Evolutionary conservation across 2,329 filamentous ascomycete genomes (phyloP), one percentile per base, ranked within the genome.

Genomic region (Chrysosphaeria jannelii): DNA sequence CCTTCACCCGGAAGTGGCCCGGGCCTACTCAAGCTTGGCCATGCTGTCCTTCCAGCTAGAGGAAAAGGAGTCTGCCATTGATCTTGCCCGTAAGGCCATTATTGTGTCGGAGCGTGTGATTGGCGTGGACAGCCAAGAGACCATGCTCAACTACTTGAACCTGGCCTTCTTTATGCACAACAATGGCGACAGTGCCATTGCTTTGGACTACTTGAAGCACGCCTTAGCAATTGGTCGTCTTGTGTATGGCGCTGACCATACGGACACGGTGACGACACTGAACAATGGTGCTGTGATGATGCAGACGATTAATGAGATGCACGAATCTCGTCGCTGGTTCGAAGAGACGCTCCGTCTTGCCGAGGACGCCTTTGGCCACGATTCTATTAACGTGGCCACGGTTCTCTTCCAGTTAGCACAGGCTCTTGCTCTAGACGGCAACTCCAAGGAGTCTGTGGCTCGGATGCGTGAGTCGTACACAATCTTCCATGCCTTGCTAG

Each of bases 201-300:
- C 81, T n/a, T 52, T 97, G 26, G 56, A 61, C 8, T 91, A 89
- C 41, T 70, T 88, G 32, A 75, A 74, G 41, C 85, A 97, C 42
- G 85, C 85, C 5, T 59, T 97, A 33, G 68, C 85, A 40, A 54
- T 97, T 30, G 93, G 81, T 81, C 91, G 90, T 52, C 61, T 93
- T 36, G 81, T 93, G 36, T 97, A 91, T 40, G 85, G 85, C 15
- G 53, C 69, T 14, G 71, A 76, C 36, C 85, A 97, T 46, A 85
- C 85, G 3, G 85, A 97, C 47, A 89, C 78, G 6, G 91, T 97
- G 46, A 97, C 88, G 6, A 93, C 85, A 10, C 70, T 93, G 46
- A 97, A 93, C 58, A 97, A 97, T 39, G 81, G 76, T 11, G 85
- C 85, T 6, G 85, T 97, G 29, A 97, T 97, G 85, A 63, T 97